Percentiles rank a stretch among this genome's conserved stretches.
Evolutionary conservation across 192 early-diverging fungal species (phyloP).

Genomic region (Coemansia sp.): DNA sequence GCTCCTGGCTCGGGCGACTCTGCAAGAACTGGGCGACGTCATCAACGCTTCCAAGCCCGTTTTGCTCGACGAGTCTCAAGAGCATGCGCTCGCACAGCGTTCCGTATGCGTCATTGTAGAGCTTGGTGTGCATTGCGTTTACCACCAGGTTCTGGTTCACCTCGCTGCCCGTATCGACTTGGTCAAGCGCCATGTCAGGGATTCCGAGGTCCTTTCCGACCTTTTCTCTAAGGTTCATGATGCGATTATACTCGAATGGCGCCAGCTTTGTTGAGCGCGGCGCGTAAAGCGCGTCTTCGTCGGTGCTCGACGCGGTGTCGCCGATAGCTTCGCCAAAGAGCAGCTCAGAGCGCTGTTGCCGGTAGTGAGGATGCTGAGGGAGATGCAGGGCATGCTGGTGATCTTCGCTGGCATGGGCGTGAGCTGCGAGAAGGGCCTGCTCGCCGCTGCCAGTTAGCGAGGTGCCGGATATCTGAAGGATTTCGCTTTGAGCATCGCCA

Average conservation of each 20-base stretch:
- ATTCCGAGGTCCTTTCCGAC: conserved; percentile 43
- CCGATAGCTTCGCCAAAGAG: neutral
- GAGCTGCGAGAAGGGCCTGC: neutral
- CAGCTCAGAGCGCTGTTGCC: neutral
- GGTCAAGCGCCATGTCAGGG: conserved; percentile 23
- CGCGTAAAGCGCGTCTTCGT: neutral
- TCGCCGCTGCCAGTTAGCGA: neutral
- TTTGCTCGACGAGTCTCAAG: conserved; percentile 18
- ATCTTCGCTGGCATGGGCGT: neutral
- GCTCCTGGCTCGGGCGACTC: conserved; percentile 1
- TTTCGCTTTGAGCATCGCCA: neutral
- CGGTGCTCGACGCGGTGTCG: neutral
- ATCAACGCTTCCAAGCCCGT: conserved; percentile 11
- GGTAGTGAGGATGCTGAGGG: neutral
- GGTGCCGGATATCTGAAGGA: neutral
- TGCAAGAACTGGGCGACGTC: conserved; percentile 22
- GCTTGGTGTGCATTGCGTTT: conserved; percentile 52
- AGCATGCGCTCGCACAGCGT: conserved; percentile 47
- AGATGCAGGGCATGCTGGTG: neutral
- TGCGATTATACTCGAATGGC: conserved; percentile 35
- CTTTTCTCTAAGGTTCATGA: conserved; percentile 29
- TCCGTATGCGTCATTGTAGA: conserved; percentile 47
- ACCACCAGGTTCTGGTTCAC: conserved; percentile 45
- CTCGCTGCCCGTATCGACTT: conserved; percentile 17
- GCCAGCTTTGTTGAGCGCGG: conserved; percentile 16